Evolutionary conservation across 2,329 filamentous ascomycete species (phyloP).

Genomic region (Penicillium verrucosum): DNA sequence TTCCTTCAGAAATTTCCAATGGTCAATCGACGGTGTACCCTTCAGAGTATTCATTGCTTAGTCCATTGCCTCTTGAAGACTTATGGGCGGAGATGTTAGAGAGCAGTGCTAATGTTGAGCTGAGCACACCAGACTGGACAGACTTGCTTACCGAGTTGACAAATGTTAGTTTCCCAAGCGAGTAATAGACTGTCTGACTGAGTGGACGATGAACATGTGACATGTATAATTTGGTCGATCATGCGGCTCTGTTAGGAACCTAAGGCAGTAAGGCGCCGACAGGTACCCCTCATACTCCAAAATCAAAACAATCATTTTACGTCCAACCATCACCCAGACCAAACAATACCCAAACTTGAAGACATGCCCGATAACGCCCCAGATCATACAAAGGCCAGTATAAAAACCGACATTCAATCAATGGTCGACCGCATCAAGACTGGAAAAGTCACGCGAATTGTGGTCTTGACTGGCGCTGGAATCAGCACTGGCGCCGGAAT

Average conservation of each 20-base stretch:
- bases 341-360: not conserved
- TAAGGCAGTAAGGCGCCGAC: not conserved
- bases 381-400: not conserved
- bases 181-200: conserved; percentile 2
- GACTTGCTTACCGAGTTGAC: conserved; percentile 30
- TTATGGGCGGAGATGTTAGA: conserved; percentile 34
- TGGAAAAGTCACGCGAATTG: conserved; percentile 16
- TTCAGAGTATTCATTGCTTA: not conserved
- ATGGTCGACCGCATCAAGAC: conserved; percentile 17
- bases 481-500: conserved; percentile 60
- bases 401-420: conserved; percentile 2
- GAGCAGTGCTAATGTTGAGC: conserved; percentile 20
- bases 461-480: conserved; percentile 63
- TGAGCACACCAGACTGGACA: conserved; percentile 31
- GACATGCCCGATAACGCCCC: not conserved
- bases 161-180: conserved; percentile 18
- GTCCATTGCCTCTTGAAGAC: conserved; percentile 26
- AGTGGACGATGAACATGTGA: not conserved
- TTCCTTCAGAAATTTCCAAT: not conserved
- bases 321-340: not conserved
- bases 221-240: not conserved
- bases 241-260: not conserved
- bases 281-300: not conserved
- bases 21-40: not conserved
- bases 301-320: not conserved